Evolutionary conservation across 1,284 basidiomycete genomes (phyloP).

Genomic region (Pascua sp.): DNA sequence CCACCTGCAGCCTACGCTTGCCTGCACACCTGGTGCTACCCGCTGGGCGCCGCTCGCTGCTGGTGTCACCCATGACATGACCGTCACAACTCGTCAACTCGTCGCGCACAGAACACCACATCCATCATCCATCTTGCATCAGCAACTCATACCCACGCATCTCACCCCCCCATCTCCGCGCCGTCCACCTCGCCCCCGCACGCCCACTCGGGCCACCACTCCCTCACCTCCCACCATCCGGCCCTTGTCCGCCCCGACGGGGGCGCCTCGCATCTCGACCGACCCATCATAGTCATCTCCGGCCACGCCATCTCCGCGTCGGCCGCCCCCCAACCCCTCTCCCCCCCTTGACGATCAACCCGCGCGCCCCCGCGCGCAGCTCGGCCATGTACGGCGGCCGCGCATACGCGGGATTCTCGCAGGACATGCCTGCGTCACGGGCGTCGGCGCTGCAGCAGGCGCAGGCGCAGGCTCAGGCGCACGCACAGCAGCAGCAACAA

Average conservation of each 20-base stretch:
- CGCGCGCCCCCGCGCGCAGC: constrained; percentile 1
- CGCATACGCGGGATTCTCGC: constrained; percentile 14
- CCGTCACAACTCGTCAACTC: too few species aligned
- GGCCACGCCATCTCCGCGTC: background rate
- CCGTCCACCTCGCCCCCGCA: background rate
- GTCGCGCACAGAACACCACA: too few species aligned
- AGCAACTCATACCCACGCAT: background rate
- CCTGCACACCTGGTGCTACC: too few species aligned
- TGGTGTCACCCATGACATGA: too few species aligned
- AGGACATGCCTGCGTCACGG: constrained; percentile 14
- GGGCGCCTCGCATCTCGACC: background rate
- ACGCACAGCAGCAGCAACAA: constrained; percentile 11
- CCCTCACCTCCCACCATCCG: too few species aligned
- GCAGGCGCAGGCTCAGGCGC: constrained; percentile 2
- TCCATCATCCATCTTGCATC: too few species aligned
- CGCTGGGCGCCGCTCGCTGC: too few species aligned
- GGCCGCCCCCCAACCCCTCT: background rate
- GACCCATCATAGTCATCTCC: background rate
- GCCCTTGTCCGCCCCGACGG: constrained; percentile 2
- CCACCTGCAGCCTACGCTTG: too few species aligned
- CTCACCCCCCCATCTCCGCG: background rate
- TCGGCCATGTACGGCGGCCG: constrained; percentile 16
- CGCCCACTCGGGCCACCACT: background rate
- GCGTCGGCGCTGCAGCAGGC: constrained; percentile 11
- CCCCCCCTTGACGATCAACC: background rate